phyloP scores from a whole-genome alignment of 768 basidiomycete species.

The Krasilnikovozyma curviuscula region DNA sequence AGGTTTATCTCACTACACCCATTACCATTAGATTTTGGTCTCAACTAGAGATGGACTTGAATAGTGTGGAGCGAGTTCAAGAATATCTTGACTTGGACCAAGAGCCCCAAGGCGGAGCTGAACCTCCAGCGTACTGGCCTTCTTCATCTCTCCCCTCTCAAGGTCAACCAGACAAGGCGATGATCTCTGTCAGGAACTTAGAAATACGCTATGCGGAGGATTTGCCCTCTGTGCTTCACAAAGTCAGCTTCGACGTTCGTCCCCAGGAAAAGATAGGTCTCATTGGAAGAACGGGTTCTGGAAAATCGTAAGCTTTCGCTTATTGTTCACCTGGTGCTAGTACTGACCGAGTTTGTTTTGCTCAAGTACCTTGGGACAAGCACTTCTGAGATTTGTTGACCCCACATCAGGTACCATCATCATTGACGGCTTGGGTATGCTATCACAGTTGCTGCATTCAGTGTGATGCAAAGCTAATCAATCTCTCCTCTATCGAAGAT shows the following conservation, averaged over 20 bases:
- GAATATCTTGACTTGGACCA: conserved; percentile 36
- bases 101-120: conserved; percentile 59
- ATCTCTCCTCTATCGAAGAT: conserved; percentile 82
- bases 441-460: too few species aligned
- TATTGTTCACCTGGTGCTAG: too few species aligned
- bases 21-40: conserved; percentile 30
- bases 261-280: conserved; percentile 40
- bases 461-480: too few species aligned
- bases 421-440: too few species aligned
- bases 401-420: too few species aligned
- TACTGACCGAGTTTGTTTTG: too few species aligned
- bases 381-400: conserved; percentile 69
- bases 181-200: conserved; percentile 48
- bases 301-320: too few species aligned
- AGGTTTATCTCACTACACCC: background rate
- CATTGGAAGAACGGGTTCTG: too few species aligned
- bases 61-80: conserved; percentile 70
- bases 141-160: too few species aligned
- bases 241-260: conserved; percentile 49
- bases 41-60: conserved; percentile 38
- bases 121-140: conserved; percentile 86
- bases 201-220: conserved; percentile 61
- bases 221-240: conserved; percentile 57
- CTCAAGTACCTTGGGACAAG: conserved; percentile 79
- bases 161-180: too few species aligned